Evolutionary conservation across 805 yeast species (phyloP), one percentile per base, ranked within the genome.

Genomic region (Clavispora phyllophila): DNA sequence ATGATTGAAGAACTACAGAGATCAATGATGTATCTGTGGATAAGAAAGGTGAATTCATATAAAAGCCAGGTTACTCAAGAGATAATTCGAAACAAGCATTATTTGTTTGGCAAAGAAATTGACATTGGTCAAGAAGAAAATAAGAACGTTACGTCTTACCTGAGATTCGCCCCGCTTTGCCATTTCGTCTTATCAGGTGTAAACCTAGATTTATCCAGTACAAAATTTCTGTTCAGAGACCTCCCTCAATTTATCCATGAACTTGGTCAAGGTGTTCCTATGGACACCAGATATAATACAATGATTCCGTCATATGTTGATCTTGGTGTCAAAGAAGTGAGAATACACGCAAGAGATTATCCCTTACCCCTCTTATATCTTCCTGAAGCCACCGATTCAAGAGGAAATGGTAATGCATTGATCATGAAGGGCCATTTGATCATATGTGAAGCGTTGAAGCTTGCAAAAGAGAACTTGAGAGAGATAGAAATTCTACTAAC

Each of bases 181-280:
- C 51, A 60, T 15, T 50, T 68, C 5, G 46, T 61, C 4, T 54
- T 68, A 55, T 57, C 57, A 9, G 51, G 57, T 5, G 43, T 68
- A 8, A 51, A 56, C 32, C 48, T 68, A 29, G 42, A 47, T 7
- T 4, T 68, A 5, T 38, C 56, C 2, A 40, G 56, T 3, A 62
- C 74, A 0, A 43, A 54, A 15, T 69, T 70, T 42, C 51, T 48
- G 19, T 36, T 58, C 22, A 35, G 43, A 2, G 65, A 76, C 7
- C 64, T 86, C 24, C 75, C 84, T 1, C 62, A 78, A n/a, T 90
- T 79, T 56, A 57, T 90, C 22, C 61, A 82, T 55, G 75, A 79
- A 5, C 68, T 84, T 7, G 98, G 97, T 2, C 89, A 88, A 57
- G 95, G 93, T 0, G 76, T 84, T 10, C 97, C 98, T 0, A 55